A percentile compares a stretch with the other conserved stretches of the same genome.
These are phyloP conservation scores for Paecilomyces niveus DNA, from an alignment of 2,329 filamentous ascomycete species.

Conservation along the genomic window DNA sequence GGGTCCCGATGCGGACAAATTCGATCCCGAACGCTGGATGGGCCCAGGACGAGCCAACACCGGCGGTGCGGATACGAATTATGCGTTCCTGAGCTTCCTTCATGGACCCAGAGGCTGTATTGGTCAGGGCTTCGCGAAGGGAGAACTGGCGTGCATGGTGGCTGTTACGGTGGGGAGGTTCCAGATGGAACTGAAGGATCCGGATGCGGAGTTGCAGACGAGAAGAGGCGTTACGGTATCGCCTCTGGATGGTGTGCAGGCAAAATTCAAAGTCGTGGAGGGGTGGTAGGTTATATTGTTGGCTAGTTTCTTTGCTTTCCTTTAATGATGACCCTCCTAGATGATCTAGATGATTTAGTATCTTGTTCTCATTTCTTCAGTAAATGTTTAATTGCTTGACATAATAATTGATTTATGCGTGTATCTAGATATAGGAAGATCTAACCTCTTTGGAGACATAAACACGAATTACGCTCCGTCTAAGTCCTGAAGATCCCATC, in stretches of 20 bases:
- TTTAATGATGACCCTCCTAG: too few relatives aligned
- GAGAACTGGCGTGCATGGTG: slow-evolving; percentile 77
- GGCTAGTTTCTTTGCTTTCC: neutral
- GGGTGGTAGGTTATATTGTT: neutral
- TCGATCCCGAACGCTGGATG: slow-evolving; percentile 75
- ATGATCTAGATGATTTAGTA: too few relatives aligned
- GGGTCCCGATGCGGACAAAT: slow-evolving; percentile 66
- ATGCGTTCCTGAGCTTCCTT: slow-evolving; percentile 71
- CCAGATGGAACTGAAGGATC: slow-evolving; percentile 58
- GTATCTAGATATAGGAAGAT: too few relatives aligned
- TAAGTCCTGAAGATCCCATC: neutral
- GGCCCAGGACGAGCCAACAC: slow-evolving; percentile 46
- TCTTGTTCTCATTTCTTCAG: neutral
- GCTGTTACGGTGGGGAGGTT: slow-evolving; percentile 72
- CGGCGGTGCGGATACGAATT: slow-evolving; percentile 70
- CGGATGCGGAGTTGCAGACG: slow-evolving; percentile 54
- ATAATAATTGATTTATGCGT: too few relatives aligned
- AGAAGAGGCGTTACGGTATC: slow-evolving; percentile 64
- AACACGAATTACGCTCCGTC: neutral
- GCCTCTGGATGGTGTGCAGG: slow-evolving; percentile 64
- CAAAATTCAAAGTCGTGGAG: slow-evolving; percentile 59
- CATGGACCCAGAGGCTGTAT: slow-evolving; percentile 85
- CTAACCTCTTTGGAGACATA: neutral
- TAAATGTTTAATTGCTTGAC: neutral
- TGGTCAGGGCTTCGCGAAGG: slow-evolving; percentile 69